Evolutionary conservation across 768 basidiomycete genomes (phyloP), one percentile per base, ranked within the genome.

Genomic region (Lentinula aciculospora): DNA sequence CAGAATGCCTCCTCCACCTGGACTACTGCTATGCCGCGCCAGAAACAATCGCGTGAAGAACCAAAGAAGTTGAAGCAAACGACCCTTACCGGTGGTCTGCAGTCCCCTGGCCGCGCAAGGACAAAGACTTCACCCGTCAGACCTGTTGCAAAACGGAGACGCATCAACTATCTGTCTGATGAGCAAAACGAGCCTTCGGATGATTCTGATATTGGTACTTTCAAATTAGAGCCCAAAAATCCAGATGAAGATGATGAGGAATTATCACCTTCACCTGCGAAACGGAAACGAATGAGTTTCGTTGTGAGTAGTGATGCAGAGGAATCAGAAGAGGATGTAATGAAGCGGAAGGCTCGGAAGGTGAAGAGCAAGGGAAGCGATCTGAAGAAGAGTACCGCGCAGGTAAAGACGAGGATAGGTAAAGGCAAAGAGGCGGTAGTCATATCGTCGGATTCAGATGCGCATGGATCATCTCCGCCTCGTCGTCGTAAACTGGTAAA

Each of bases 191-290:
- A 57, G 7, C 60, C 64, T 6, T 69, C 66, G 47, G 62, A 69
- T 31, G 76, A 76, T 50, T 76, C 80, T 51, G 78, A 79, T 58
- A 74, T 84, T 39, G 76, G 73, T 15, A 76, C 71, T 27, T 83
- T 86, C 49, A 77, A 65, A 44, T 80, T 88, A 50, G 79, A 79
- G 58, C 71, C 77, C 17, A 60, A 71, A 40, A 58, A 58, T 31
- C 59, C 62, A 19, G 51, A 40, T 53, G 50, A 53, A 36, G 62
- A 37, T 34, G 46, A 61, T 21, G 58, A 50, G 0, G 45, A 21
- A 10, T 13, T 9, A 28, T 3, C 9, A 39, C 27, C 40, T 28
- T 32, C 51, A 0, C 50, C 53, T 21, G 28, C 65, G 63, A 55
- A 69, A 67, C 25, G 63, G 21, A 40, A 28, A 66, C 54, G 67